Conservation (phyloP, 345 rosid genomes). For the Salix viminalis region DNA sequence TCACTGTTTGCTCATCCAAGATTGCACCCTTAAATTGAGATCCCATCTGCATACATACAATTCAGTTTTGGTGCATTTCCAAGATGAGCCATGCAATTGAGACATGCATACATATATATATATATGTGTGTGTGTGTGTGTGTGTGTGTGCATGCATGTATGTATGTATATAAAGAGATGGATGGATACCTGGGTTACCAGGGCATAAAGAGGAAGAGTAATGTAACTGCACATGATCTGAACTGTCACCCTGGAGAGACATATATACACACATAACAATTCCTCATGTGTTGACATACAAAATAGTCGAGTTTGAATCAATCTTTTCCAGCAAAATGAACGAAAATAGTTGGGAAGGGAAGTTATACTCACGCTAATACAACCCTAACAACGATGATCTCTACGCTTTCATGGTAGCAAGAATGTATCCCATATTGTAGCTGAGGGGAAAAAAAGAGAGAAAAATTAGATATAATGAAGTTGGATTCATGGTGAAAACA, state of each 20-base stretch:
- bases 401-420: slow-evolving; percentile 21
- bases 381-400: slow-evolving; percentile 10
- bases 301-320: too few relatives aligned
- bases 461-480: not conserved
- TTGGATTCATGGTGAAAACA: not conserved
- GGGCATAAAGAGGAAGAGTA: slow-evolving; percentile 43
- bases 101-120: too few relatives aligned
- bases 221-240: slow-evolving; percentile 43
- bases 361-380: slow-evolving; percentile 12
- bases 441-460: not conserved
- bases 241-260: slow-evolving; percentile 26
- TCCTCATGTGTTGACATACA: not conserved
- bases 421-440: slow-evolving; percentile 22
- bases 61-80: not conserved
- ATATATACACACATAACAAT: not conserved
- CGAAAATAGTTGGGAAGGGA: not conserved
- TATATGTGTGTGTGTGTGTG: not conserved
- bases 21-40: slow-evolving; percentile 32
- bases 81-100: too few relatives aligned
- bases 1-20: slow-evolving; percentile 28
- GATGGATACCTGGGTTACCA: slow-evolving; percentile 23
- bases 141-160: not conserved
- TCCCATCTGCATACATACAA: slow-evolving; percentile 33
- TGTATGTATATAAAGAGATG: not conserved
- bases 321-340: not conserved